Percentiles rank a stretch among this genome's conserved stretches.
Evolutionary conservation across 352 stramenopile genomes (phyloP).

Genomic region (Pythium monospermum): DNA sequence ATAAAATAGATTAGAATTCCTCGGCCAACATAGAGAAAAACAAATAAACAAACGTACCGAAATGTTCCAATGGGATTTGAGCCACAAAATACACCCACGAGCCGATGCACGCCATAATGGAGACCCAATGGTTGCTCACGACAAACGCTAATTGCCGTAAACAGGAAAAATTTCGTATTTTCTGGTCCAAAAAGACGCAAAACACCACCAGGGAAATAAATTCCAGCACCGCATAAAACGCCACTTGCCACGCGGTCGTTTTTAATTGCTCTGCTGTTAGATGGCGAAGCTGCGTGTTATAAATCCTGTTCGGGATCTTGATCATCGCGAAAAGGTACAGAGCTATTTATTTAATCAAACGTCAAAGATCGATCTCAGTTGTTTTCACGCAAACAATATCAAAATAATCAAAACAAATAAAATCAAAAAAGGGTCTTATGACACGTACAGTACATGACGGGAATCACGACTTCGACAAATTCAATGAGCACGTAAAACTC

Average conservation of each 20-base stretch:
- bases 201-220: not conserved
- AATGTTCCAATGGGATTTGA: not conserved
- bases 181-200: not conserved
- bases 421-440: too few species aligned
- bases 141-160: not conserved
- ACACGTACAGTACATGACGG: conserved; percentile 13
- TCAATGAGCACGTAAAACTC: conserved; percentile 19
- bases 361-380: not conserved
- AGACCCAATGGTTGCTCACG: not conserved
- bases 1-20: not conserved
- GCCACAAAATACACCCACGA: not conserved
- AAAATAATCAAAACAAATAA: too few species aligned
- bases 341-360: too few species aligned
- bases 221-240: not conserved
- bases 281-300: not conserved
- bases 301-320: not conserved
- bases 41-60: not conserved
- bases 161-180: not conserved
- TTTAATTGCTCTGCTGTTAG: not conserved
- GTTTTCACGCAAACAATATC: not conserved
- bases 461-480: conserved; percentile 23
- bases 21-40: too few species aligned
- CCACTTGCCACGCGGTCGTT: not conserved
- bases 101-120: not conserved
- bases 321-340: conserved; percentile 5